These are phyloP conservation scores for Stemphylium vesicarium DNA, from an alignment of 2,329 filamentous ascomycete genomes.

Conservation along the genomic window DNA sequence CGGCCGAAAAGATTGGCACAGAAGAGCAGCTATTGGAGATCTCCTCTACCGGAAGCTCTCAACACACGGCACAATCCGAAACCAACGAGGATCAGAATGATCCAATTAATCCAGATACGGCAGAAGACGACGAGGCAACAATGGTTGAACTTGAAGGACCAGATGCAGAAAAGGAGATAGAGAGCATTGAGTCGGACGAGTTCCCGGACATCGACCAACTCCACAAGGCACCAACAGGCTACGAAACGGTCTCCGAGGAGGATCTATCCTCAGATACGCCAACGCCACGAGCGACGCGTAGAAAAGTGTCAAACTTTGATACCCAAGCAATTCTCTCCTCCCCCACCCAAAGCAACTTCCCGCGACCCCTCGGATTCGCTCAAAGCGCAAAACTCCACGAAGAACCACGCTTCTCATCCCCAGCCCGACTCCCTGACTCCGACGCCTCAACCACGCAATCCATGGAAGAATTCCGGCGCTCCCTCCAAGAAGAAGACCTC, in stretches of 20 bases:
- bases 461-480: constrained; percentile 43
- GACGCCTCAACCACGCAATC: constrained; percentile 42
- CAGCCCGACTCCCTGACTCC: constrained; percentile 24
- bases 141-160: constrained; percentile 6
- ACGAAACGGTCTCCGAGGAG: constrained; percentile 10
- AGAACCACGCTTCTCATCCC: constrained; percentile 15
- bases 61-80: constrained; percentile 12
- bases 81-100: constrained; percentile 6
- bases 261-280: constrained; percentile 33
- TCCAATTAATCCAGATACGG: constrained; percentile 1
- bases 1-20: constrained; percentile 9
- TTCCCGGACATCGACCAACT: constrained; percentile 3
- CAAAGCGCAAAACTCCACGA: constrained; percentile 6
- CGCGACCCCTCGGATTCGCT: constrained; percentile 12
- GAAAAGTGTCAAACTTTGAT: constrained; percentile 31
- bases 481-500: constrained; percentile 26
- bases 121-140: background rate
- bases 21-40: constrained; percentile 28
- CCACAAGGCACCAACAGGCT: background rate
- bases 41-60: constrained; percentile 25
- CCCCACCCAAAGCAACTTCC: constrained; percentile 23
- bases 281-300: constrained; percentile 36
- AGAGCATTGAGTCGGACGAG: constrained; percentile 26
- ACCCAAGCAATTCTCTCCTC: constrained; percentile 47
- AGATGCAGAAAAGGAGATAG: background rate